Evolutionary conservation across 306 rosid genomes (phyloP).

Genomic region (Trifolium dubium): DNA sequence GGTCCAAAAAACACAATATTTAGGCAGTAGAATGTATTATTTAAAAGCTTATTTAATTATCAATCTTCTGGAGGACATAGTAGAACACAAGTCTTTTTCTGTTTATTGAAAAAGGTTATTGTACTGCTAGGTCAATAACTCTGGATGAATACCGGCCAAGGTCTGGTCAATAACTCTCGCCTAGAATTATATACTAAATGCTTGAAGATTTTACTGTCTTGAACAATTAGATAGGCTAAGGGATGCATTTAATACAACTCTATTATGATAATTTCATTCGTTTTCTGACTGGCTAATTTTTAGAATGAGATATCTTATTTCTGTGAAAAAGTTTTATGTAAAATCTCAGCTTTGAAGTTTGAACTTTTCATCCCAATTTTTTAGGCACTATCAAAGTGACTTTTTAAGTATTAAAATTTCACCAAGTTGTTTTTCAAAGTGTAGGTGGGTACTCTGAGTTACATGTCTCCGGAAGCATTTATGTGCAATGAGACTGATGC

Average conservation of each 20-base stretch:
- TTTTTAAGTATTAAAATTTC: not conserved
- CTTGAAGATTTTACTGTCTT: not conserved
- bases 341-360: not conserved
- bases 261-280: slow-evolving; percentile 1
- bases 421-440: slow-evolving; percentile 21
- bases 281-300: not conserved
- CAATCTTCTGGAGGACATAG: not conserved
- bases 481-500: slow-evolving; percentile 93
- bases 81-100: not conserved
- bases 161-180: not conserved
- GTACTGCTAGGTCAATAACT: not conserved
- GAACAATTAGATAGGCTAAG: not conserved
- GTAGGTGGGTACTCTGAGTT: slow-evolving; percentile 93
- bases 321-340: not conserved
- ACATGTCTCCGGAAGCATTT: slow-evolving; percentile 98
- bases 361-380: slow-evolving; percentile 2
- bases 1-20: not conserved
- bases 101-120: not conserved
- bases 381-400: not conserved
- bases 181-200: not conserved
- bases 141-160: not conserved
- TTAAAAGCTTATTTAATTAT: slow-evolving; percentile 8
- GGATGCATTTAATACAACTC: slow-evolving; percentile 13
- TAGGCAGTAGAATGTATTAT: not conserved
- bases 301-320: not conserved